These are phyloP conservation scores for Aspergillus latus DNA, from an alignment of 2,329 filamentous ascomycete species.

Conservation along the genomic window DNA sequence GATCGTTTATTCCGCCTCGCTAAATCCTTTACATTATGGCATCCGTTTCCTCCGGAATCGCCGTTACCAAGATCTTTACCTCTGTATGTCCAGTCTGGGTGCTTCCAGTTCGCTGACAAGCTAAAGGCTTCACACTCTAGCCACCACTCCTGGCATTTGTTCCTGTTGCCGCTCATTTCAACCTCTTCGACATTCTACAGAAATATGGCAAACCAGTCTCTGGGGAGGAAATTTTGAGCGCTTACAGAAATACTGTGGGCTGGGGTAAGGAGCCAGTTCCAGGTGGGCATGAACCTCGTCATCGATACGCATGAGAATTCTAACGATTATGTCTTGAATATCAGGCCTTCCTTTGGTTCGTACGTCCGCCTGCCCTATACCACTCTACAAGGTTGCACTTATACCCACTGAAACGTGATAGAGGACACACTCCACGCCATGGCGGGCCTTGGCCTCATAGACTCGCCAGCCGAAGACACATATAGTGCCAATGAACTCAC, in stretches of 20 bases:
- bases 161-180: constrained; percentile 39
- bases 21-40: not conserved
- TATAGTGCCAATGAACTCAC: constrained; percentile 37
- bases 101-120: not conserved
- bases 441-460: constrained; percentile 36
- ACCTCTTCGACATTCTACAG: constrained; percentile 33
- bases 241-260: constrained; percentile 16
- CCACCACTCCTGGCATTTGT: constrained; percentile 37
- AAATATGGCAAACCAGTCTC: constrained; percentile 25
- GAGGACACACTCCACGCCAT: constrained; percentile 40
- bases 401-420: constrained; percentile 12
- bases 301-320: not conserved
- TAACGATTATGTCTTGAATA: no score
- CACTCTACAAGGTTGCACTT: no score
- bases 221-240: constrained; percentile 27
- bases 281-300: not conserved
- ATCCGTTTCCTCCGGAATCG: not conserved
- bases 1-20: no score
- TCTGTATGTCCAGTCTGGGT: not conserved
- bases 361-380: no score
- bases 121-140: constrained; percentile 21
- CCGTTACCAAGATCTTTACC: not conserved
- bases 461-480: constrained; percentile 30
- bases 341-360: not conserved
- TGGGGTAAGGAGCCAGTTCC: not conserved